A percentile compares a stretch with the other conserved stretches of the same genome.
Evolutionary conservation across 768 basidiomycete genomes (phyloP).

Genomic region (Rhodotorula diobovata): DNA sequence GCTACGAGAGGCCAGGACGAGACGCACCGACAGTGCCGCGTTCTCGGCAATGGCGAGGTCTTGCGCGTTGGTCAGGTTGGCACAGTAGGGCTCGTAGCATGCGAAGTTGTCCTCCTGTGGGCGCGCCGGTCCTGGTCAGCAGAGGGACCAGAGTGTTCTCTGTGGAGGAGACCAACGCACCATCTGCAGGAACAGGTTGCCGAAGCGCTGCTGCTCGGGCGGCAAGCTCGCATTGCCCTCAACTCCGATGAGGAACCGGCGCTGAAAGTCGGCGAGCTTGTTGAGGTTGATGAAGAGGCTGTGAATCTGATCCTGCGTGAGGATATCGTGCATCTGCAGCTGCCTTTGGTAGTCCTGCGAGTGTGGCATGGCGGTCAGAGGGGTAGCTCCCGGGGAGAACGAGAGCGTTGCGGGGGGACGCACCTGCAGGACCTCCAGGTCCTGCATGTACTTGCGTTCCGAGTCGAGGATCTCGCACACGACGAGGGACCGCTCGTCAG

Average conservation of each 20-base stretch:
- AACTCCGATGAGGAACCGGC: constrained; percentile 82
- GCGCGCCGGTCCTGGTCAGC: neutral
- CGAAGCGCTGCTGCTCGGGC: constrained; percentile 84
- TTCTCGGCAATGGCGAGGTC: constrained; percentile 81
- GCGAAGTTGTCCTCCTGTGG: constrained; percentile 89
- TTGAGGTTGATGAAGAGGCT: constrained; percentile 90
- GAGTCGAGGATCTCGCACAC: constrained; percentile 88
- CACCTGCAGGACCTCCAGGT: constrained; percentile 95
- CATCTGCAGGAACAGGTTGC: constrained; percentile 70
- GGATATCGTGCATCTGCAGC: constrained; percentile 71
- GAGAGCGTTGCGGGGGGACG: constrained; percentile 41
- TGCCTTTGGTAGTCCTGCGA: constrained; percentile 80
- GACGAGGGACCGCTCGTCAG: constrained; percentile 39
- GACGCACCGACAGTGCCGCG: constrained; percentile 71
- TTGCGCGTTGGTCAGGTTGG: constrained; percentile 82
- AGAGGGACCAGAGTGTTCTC: too few species aligned
- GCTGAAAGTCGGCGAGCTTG: constrained; percentile 92
- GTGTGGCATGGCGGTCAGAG: too few species aligned
- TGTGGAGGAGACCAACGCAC: constrained; percentile 38
- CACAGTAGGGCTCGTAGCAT: constrained; percentile 96
- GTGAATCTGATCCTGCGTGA: constrained; percentile 93
- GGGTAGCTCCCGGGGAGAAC: neutral
- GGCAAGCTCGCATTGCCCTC: constrained; percentile 77
- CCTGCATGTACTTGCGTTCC: constrained; percentile 95
- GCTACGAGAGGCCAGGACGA: constrained; percentile 20